These are phyloP conservation scores for Dactylellina parvicollis DNA, from an alignment of 2,329 filamentous ascomycete species.

Conservation along the genomic window DNA sequence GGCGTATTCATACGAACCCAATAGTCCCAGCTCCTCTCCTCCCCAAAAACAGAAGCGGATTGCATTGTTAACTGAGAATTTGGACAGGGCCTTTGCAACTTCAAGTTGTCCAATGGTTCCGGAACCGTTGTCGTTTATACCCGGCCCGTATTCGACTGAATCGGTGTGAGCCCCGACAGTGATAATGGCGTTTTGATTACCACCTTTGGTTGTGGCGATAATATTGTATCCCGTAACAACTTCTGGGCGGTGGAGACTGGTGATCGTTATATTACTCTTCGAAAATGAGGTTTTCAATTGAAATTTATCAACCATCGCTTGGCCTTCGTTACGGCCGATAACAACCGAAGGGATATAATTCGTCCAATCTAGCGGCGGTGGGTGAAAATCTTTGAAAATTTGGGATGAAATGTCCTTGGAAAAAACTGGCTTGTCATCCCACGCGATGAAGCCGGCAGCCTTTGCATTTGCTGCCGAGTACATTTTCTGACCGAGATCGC, in stretches of 20 bases:
- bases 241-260: slow-evolving; percentile 60
- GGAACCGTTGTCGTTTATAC: slow-evolving; percentile 74
- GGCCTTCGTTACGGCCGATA: slow-evolving; percentile 54
- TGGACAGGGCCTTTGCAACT: slow-evolving; percentile 69
- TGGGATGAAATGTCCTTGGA: no score
- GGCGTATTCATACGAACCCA: slow-evolving; percentile 71
- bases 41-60: slow-evolving; percentile 74
- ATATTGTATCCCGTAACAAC: slow-evolving; percentile 68
- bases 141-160: slow-evolving; percentile 70
- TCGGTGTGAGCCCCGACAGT: slow-evolving; percentile 71
- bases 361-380: slow-evolving; percentile 31
- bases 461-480: slow-evolving; percentile 68
- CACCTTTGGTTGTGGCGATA: slow-evolving; percentile 69
- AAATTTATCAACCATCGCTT: slow-evolving; percentile 45
- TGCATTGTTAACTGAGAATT: slow-evolving; percentile 68
- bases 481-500: slow-evolving; percentile 70
- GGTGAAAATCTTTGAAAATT: not conserved
- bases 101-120: slow-evolving; percentile 71
- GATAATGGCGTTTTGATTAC: slow-evolving; percentile 70
- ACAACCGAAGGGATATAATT: slow-evolving; percentile 50
- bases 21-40: slow-evolving; percentile 68
- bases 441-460: slow-evolving; percentile 63
- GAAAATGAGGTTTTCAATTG: no score
- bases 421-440: no score
- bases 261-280: no score